These are phyloP conservation scores for Davidsoniella australis DNA, from an alignment of 2,329 filamentous ascomycete genomes.

Conservation along the genomic window DNA sequence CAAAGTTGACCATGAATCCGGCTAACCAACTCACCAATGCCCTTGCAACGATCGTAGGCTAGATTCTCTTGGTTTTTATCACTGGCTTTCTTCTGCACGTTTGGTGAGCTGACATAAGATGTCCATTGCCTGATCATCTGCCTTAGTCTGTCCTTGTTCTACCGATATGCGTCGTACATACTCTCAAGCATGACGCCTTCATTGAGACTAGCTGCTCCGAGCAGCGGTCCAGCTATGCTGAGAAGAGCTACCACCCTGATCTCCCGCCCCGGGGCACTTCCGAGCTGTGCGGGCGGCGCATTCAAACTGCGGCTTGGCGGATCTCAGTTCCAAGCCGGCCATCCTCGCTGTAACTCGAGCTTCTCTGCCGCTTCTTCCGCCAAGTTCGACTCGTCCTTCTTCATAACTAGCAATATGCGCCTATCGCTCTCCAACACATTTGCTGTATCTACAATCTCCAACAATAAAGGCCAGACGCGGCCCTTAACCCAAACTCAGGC, in stretches of 20 bases:
- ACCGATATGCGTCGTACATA: constrained; percentile 10
- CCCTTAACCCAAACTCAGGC: constrained; percentile 3
- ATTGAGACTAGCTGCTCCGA: constrained; percentile 10
- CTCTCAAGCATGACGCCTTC: constrained; percentile 11
- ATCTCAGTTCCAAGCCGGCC: neutral
- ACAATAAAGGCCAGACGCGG: constrained; percentile 6
- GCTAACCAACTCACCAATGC: neutral
- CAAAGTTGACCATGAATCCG: neutral
- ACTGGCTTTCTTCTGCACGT: too few relatives aligned
- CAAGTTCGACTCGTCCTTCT: constrained; percentile 8
- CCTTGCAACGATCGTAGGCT: too few relatives aligned
- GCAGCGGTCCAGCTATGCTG: constrained; percentile 3
- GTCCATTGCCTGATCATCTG: too few relatives aligned
- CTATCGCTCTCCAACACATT: constrained; percentile 8
- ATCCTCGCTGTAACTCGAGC: constrained; percentile 1
- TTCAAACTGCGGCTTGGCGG: neutral
- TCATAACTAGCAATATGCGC: constrained; percentile 8
- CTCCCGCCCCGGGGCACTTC: neutral
- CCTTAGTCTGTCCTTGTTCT: too few relatives aligned
- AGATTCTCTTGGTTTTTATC: too few relatives aligned
- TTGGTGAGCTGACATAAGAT: too few relatives aligned
- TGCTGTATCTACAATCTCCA: constrained; percentile 3
- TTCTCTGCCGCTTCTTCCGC: neutral
- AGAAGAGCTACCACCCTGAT: constrained; percentile 1
- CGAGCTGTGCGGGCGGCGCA: neutral